A percentile compares a stretch with the other conserved stretches of the same genome.
These are phyloP conservation scores for Orbilia blumenaviensis DNA, from an alignment of 2,329 filamentous ascomycete species.

Conservation along the genomic window DNA sequence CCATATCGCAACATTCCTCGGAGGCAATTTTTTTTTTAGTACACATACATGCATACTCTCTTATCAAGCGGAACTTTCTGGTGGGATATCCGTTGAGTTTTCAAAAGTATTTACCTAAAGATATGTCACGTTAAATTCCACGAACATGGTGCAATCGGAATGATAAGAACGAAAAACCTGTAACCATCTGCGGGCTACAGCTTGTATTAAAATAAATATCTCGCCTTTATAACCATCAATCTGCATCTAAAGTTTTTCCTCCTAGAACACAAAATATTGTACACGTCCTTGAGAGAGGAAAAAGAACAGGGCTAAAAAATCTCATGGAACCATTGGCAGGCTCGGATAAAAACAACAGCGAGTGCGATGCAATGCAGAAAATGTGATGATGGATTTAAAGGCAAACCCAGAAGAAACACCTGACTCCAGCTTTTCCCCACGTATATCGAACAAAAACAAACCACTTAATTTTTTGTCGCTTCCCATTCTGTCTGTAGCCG, in stretches of 20 bases:
- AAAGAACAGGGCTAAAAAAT: not conserved
- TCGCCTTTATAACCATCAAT: not conserved
- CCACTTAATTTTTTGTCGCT: conserved; percentile 11
- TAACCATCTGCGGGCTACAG: not conserved
- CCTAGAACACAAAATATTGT: conserved; percentile 31
- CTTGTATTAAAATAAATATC: conserved; percentile 15
- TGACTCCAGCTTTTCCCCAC: conserved; percentile 35
- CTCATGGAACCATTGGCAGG: conserved; percentile 18
- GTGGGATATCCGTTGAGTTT: too few relatives aligned
- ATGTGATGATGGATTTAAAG: not conserved
- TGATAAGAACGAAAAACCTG: not conserved
- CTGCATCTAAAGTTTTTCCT: conserved; percentile 20
- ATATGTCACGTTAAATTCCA: not conserved
- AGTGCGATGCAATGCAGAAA: conserved; percentile 7
- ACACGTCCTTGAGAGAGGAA: conserved; percentile 21
- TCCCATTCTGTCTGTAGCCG: conserved; percentile 26
- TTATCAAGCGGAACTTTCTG: too few relatives aligned
- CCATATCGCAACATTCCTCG: too few relatives aligned
- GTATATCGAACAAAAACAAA: conserved; percentile 22
- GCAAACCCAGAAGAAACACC: conserved; percentile 20
- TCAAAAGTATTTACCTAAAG: not conserved
- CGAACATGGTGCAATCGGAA: not conserved
- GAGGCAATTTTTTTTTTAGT: too few relatives aligned
- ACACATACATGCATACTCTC: too few relatives aligned
- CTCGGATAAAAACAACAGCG: conserved; percentile 4